Evolutionary conservation across 371 early-diverging fungal genomes (phyloP).

Genomic region (Vairimorpha ceranae): DNA sequence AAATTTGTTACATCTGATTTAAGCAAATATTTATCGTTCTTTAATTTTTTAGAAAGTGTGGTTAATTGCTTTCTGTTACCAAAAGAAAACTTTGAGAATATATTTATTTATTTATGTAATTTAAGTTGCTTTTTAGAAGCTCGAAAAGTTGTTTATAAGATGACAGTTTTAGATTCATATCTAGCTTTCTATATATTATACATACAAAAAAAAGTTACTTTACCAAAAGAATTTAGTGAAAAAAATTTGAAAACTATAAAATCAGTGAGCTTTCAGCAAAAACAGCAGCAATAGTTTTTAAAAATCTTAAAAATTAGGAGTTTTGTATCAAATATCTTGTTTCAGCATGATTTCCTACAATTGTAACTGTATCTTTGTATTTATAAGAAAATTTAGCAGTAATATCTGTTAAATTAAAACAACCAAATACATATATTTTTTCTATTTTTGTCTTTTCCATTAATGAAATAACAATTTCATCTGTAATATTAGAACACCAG

Average conservation of each 20-base stretch:
- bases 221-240: too few species aligned
- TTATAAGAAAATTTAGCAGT: constrained; percentile 13
- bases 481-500: constrained; percentile 18
- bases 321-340: constrained; percentile 31
- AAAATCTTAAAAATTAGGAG: too few species aligned
- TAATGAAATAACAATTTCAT: constrained; percentile 18
- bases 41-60: neutral
- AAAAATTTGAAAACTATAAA: too few species aligned
- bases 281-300: too few species aligned
- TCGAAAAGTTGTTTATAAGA: neutral
- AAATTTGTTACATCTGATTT: neutral
- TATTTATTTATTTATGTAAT: neutral
- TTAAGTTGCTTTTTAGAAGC: neutral
- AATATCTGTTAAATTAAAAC: constrained; percentile 32
- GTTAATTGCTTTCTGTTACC: neutral
- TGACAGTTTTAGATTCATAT: neutral
- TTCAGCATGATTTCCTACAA: constrained; percentile 45
- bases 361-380: constrained; percentile 6
- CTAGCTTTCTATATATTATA: neutral
- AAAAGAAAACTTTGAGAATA: neutral
- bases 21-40: neutral
- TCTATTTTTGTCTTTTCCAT: constrained; percentile 11
- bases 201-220: too few species aligned
- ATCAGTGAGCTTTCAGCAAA: too few species aligned
- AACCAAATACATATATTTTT: constrained; percentile 42